A percentile compares a stretch with the other conserved stretches of the same genome.
Evolutionary conservation across 257 asterid genomes (phyloP).

Genomic region (Solanum rostratum): DNA sequence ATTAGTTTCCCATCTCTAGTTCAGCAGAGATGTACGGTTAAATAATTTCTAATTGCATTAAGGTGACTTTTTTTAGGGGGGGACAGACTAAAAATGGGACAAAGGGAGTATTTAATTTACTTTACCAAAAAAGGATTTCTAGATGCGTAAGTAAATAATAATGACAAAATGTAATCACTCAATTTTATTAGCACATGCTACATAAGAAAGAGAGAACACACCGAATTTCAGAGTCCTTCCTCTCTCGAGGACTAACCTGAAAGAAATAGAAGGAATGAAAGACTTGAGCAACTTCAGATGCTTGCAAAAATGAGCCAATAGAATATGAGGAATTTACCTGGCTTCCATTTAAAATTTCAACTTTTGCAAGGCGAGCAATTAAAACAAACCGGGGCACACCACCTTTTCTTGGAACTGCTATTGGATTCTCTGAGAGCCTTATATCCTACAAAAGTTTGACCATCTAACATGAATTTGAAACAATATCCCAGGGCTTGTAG

Average conservation of each 20-base stretch:
- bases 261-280: slow-evolving; percentile 8
- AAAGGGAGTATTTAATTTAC: background rate
- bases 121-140: background rate
- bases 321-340: slow-evolving; percentile 42
- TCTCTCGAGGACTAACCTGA: slow-evolving; percentile 80
- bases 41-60: too few relatives aligned
- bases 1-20: background rate
- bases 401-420: slow-evolving; percentile 63
- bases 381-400: slow-evolving; percentile 81
- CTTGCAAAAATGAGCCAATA: background rate
- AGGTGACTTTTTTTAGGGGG: too few relatives aligned
- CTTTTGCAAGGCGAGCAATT: slow-evolving; percentile 68
- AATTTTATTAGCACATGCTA: background rate
- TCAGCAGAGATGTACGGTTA: background rate
- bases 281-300: slow-evolving; percentile 6
- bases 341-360: slow-evolving; percentile 69
- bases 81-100: too few relatives aligned
- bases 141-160: background rate
- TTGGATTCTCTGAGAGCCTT: slow-evolving; percentile 85
- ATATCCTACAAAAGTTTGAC: slow-evolving; percentile 35
- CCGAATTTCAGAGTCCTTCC: slow-evolving; percentile 96
- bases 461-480: background rate
- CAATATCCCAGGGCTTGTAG: background rate
- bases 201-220: slow-evolving; percentile 21
- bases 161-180: background rate